Evolutionary conservation across 495 filamentous ascomycete genomes (phyloP).

Genomic region (Jackrogersella multiformis): DNA sequence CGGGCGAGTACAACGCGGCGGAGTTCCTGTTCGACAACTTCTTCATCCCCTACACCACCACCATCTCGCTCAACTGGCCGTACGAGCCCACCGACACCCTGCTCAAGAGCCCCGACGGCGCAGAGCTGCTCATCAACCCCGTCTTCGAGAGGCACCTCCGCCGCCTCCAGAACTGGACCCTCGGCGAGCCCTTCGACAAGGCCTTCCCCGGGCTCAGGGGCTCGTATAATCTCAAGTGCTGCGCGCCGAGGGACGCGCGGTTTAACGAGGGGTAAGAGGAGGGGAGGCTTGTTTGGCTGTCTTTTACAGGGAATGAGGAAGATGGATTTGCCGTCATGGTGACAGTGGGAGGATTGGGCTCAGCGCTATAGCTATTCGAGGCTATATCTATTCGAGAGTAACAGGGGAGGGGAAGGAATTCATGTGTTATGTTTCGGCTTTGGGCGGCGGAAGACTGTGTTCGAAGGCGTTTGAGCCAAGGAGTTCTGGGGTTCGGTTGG

Average conservation of each 20-base stretch:
- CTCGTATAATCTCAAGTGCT: constrained; percentile 52
- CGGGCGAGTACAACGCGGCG: constrained; percentile 55
- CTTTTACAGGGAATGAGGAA: no score
- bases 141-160: constrained; percentile 79
- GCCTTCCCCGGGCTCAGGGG: constrained; percentile 69
- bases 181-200: constrained; percentile 73
- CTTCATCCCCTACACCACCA: constrained; percentile 80
- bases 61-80: constrained; percentile 78
- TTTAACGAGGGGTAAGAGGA: constrained; percentile 19
- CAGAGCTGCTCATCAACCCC: constrained; percentile 77
- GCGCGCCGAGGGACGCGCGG: constrained; percentile 4
- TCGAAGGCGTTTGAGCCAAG: no score
- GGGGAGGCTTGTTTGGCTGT: background rate
- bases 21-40: constrained; percentile 74
- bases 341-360: no score
- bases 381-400: no score
- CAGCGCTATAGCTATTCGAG: no score
- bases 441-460: no score
- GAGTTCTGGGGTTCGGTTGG: no score
- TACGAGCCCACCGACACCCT: constrained; percentile 73
- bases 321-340: no score
- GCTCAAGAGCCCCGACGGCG: constrained; percentile 61
- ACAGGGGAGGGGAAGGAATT: no score
- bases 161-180: constrained; percentile 75
- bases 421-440: no score